Evolutionary conservation across 2,329 filamentous ascomycete species (phyloP).

Genomic region (Anthostomella pinea): DNA sequence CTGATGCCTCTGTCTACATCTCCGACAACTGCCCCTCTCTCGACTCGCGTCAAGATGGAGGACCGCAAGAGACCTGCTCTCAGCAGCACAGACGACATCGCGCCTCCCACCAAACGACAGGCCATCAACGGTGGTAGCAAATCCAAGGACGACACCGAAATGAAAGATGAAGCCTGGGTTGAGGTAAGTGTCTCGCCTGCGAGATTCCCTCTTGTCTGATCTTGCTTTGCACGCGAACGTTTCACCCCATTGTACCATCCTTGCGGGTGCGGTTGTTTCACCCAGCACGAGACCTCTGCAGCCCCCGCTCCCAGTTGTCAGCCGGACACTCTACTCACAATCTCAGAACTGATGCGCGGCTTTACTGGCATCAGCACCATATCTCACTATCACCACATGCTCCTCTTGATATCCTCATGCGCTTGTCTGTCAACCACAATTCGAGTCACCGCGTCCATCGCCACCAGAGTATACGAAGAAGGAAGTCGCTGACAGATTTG

Average conservation of each 20-base stretch:
- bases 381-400: conserved; percentile 17
- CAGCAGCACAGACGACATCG: conserved; percentile 75
- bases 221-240: conserved; percentile 10
- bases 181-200: conserved; percentile 53
- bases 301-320: conserved; percentile 19
- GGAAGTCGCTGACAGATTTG: conserved; percentile 36
- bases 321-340: conserved; percentile 32
- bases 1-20: conserved; percentile 87
- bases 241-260: conserved; percentile 14
- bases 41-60: conserved; percentile 94
- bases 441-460: conserved; percentile 24
- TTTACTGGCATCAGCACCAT: conserved; percentile 26
- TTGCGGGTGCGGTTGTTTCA: conserved; percentile 7
- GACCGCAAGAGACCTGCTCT: conserved; percentile 95
- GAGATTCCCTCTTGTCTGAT: conserved; percentile 14
- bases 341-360: conserved; percentile 33
- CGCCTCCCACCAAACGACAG: conserved; percentile 88
- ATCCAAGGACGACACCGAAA: conserved; percentile 54
- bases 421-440: conserved; percentile 21
- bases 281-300: conserved; percentile 18
- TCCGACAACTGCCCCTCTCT: conserved; percentile 67
- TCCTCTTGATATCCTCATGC: conserved; percentile 19
- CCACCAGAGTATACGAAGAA: conserved; percentile 19
- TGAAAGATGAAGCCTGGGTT: conserved; percentile 60
- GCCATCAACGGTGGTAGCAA: conserved; percentile 75